Conservation (phyloP, 1,284 basidiomycete genomes). For the Puccinia triticina region DNA sequence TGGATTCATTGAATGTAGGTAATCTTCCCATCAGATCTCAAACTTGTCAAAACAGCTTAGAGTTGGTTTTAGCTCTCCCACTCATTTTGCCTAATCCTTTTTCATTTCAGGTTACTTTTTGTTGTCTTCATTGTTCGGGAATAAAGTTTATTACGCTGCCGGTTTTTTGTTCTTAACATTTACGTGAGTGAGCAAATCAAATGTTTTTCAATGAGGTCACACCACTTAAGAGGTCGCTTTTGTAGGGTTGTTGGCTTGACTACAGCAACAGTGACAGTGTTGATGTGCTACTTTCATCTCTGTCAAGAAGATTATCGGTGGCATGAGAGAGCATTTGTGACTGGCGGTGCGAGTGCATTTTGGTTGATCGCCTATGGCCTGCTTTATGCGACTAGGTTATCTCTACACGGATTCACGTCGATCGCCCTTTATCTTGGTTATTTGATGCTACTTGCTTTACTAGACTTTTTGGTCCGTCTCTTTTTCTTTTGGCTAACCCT, state of each 20-base stretch:
- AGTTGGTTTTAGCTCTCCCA: background rate
- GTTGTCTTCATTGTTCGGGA: constrained; percentile 41
- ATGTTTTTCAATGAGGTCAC: background rate
- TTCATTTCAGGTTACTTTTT: constrained; percentile 34
- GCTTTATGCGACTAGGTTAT: constrained; percentile 80
- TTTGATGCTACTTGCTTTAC: constrained; percentile 75
- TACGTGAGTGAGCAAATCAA: background rate
- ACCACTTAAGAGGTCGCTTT: background rate
- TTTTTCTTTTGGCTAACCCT: constrained; percentile 57
- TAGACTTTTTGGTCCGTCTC: constrained; percentile 88
- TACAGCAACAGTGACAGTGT: constrained; percentile 83
- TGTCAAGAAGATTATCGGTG: constrained; percentile 96
- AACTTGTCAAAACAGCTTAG: constrained; percentile 68
- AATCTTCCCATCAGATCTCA: background rate
- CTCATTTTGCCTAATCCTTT: too few relatives aligned
- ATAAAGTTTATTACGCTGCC: constrained; percentile 72
- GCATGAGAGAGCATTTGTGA: constrained; percentile 95
- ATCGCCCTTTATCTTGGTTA: constrained; percentile 89
- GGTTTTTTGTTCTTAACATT: constrained; percentile 86
- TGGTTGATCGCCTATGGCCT: constrained; percentile 78
- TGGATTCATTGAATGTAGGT: constrained; percentile 48
- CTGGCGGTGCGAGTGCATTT: constrained; percentile 89
- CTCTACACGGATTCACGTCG: constrained; percentile 79
- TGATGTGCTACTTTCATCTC: constrained; percentile 74
- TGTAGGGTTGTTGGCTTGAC: constrained; percentile 81